These are phyloP conservation scores for Escallonia herrerae DNA, from an alignment of 129 eudicot species.

Conservation along the genomic window DNA sequence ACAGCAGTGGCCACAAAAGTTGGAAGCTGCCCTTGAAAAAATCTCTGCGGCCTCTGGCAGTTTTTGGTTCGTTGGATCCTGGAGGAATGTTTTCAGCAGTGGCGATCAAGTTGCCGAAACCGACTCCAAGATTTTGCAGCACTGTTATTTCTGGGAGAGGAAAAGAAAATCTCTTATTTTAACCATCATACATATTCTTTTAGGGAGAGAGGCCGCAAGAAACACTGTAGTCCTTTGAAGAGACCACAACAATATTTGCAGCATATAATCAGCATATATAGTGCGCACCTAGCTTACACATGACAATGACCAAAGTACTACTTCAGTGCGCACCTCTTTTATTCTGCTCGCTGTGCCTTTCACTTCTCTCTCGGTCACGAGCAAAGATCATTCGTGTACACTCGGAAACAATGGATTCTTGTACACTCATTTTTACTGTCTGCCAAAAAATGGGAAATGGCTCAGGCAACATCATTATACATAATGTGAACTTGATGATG, in stretches of 20 bases:
- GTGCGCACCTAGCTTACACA: too few relatives aligned
- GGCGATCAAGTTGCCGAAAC: conserved; percentile 72
- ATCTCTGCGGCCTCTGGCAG: conserved; percentile 68
- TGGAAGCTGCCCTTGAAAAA: conserved; percentile 64
- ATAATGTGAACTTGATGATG: too few relatives aligned
- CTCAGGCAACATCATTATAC: neutral
- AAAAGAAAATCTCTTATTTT: too few relatives aligned
- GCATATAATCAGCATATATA: too few relatives aligned
- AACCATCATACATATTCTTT: too few relatives aligned
- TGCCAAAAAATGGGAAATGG: conserved; percentile 21
- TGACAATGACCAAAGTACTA: too few relatives aligned
- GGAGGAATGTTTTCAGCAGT: conserved; percentile 71
- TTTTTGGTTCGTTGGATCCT: conserved; percentile 43
- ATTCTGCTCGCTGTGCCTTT: conserved; percentile 25
- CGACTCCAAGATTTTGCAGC: conserved; percentile 45
- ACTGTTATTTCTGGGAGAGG: conserved; percentile 15
- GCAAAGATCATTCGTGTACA: conserved; percentile 67
- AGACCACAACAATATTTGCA: too few relatives aligned
- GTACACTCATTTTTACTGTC: conserved; percentile 63
- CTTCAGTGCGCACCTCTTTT: conserved; percentile 24
- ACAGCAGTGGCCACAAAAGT: conserved; percentile 70
- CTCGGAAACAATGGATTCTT: conserved; percentile 51
- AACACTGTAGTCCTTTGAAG: too few relatives aligned
- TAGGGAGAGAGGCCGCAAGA: too few relatives aligned
- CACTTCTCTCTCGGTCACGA: conserved; percentile 42